Conservation (phyloP, 139 green algal genomes). For the Diplosphaera chodatii region DNA sequence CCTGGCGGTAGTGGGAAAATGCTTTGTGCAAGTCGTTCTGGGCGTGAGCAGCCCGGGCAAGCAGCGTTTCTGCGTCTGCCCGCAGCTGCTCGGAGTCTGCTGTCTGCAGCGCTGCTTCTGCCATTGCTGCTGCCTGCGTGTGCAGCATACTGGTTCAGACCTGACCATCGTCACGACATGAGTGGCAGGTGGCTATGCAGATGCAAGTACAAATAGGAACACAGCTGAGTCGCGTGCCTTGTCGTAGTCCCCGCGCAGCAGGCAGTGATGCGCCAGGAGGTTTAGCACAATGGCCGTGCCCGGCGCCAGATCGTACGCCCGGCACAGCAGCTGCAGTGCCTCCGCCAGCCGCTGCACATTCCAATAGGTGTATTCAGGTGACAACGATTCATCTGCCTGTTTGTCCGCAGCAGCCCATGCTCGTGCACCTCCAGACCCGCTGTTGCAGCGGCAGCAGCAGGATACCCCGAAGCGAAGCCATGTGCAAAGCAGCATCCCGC, state of each 20-base stretch:
- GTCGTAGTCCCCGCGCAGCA: slow-evolving; percentile 46
- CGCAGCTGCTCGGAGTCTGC: slow-evolving; percentile 29
- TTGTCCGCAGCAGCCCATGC: too few species aligned
- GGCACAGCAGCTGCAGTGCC: slow-evolving; percentile 57
- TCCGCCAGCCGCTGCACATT: slow-evolving; percentile 52
- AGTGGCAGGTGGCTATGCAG: too few species aligned
- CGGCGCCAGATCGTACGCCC: slow-evolving; percentile 68
- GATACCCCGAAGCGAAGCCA: too few species aligned
- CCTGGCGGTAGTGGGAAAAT: slow-evolving; percentile 23
- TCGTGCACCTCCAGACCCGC: too few species aligned
- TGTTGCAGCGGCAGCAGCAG: too few species aligned
- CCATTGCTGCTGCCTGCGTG: slow-evolving; percentile 39
- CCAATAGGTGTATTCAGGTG: too few species aligned
- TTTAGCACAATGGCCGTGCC: slow-evolving; percentile 44
- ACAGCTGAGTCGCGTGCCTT: slow-evolving; percentile 14
- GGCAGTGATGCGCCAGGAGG: slow-evolving; percentile 63
- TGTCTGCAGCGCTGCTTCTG: slow-evolving; percentile 39
- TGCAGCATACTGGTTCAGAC: too few species aligned
- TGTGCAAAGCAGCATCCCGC: too few species aligned
- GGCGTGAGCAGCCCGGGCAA: slow-evolving; percentile 35
- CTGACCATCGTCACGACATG: too few species aligned
- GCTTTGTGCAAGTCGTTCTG: slow-evolving; percentile 25
- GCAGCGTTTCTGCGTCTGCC: slow-evolving; percentile 36
- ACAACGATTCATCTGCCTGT: too few species aligned
- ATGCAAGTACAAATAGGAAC: background rate